Evolutionary conservation across 306 rosid genomes (phyloP).

Genomic region (Dryas octopetala): DNA sequence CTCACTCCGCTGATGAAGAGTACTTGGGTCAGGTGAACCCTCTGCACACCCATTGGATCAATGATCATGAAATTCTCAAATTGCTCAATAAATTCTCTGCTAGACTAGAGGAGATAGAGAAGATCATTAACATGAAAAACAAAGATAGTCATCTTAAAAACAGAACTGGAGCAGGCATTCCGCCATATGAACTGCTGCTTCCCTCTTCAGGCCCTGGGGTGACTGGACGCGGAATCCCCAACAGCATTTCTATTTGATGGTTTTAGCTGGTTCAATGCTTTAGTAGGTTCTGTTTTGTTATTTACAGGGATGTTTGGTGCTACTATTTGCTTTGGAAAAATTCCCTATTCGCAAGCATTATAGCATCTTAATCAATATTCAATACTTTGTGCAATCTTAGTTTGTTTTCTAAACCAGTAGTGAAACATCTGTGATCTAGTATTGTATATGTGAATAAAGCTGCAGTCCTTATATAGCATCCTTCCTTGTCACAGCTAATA

Average conservation of each 20-base stretch:
- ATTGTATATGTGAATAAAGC: not conserved
- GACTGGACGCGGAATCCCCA: conserved; percentile 91
- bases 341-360: not conserved
- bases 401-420: not conserved
- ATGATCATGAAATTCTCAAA: conserved; percentile 48
- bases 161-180: conserved; percentile 89
- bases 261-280: not conserved
- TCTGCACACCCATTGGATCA: conserved; percentile 65
- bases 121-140: conserved; percentile 66
- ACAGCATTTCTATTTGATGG: conserved; percentile 75
- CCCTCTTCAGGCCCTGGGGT: conserved; percentile 89
- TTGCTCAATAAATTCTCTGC: conserved; percentile 54
- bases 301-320: not conserved
- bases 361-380: not conserved
- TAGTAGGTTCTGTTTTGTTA: conserved; percentile 10
- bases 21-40: conserved; percentile 76
- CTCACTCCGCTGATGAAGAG: conserved; percentile 96
- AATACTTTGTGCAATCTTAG: not conserved
- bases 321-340: not conserved
- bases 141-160: conserved; percentile 55
- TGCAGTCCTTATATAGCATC: not conserved
- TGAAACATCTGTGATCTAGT: not conserved
- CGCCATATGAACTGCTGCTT: conserved; percentile 81
- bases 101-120: conserved; percentile 71
- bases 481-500: not conserved